Percentiles rank a stretch among this genome's conserved stretches.
Conservation (phyloP, 2,329 filamentous ascomycete species). For the Colletotrichum cuscutae region DNA sequence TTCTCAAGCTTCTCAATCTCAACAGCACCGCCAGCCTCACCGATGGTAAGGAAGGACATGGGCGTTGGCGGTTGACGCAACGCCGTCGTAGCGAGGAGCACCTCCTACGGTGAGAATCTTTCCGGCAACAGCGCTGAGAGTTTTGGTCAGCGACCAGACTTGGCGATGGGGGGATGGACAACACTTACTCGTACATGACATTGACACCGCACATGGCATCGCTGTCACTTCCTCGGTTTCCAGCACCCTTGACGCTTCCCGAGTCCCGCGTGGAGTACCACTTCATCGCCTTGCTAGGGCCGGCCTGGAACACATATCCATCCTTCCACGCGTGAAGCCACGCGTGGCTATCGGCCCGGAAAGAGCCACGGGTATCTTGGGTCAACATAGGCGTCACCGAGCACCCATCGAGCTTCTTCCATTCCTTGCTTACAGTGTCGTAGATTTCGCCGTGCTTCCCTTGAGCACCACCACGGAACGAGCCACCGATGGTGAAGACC, state of each 20-base stretch:
- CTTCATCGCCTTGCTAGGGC: slow-evolving; percentile 63
- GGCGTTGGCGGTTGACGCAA: slow-evolving; percentile 52
- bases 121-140: slow-evolving; percentile 48
- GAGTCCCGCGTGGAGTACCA: slow-evolving; percentile 61
- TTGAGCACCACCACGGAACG: slow-evolving; percentile 55
- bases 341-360: slow-evolving; percentile 48
- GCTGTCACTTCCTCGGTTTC: slow-evolving; percentile 49
- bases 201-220: slow-evolving; percentile 64
- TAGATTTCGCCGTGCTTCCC: slow-evolving; percentile 67
- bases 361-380: slow-evolving; percentile 56
- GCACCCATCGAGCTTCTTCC: slow-evolving; percentile 54
- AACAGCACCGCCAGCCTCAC: slow-evolving; percentile 33
- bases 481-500: slow-evolving; percentile 68
- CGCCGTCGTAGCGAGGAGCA: slow-evolving; percentile 53
- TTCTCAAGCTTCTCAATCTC: not conserved
- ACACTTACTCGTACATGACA: slow-evolving; percentile 62
- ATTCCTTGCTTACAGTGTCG: slow-evolving; percentile 53
- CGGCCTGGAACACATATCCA: slow-evolving; percentile 62
- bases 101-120: slow-evolving; percentile 66
- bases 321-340: slow-evolving; percentile 53
- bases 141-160: not conserved
- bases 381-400: slow-evolving; percentile 62
- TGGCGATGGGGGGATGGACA: not conserved
- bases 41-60: slow-evolving; percentile 61
- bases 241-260: slow-evolving; percentile 54